Evolutionary conservation across 148 eudicot genomes (phyloP).

Genomic region (Camellia japonica): DNA sequence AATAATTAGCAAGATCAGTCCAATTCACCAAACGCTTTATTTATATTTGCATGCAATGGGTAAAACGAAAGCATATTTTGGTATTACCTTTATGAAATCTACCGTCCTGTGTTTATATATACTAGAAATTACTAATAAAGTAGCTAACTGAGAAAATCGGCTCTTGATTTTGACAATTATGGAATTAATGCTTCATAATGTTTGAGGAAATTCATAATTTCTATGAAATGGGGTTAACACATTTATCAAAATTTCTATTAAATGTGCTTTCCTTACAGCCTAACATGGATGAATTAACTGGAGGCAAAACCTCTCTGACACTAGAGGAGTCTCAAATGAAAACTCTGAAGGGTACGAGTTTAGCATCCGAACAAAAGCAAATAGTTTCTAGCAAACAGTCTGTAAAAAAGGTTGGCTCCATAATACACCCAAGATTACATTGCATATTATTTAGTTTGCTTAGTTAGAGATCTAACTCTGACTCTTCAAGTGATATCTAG

Average conservation of each 20-base stretch:
- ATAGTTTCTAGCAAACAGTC: constrained; percentile 23
- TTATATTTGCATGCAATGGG: neutral
- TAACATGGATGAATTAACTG: constrained; percentile 6
- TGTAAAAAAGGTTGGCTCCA: constrained; percentile 35
- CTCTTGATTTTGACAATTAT: neutral
- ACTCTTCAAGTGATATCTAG: constrained; percentile 27
- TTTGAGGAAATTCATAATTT: neutral
- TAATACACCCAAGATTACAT: constrained; percentile 11
- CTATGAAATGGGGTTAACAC: neutral
- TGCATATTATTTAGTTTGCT: neutral
- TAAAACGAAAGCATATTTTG: neutral
- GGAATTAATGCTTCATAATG: constrained; percentile 10
- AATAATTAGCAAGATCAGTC: neutral
- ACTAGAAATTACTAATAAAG: neutral
- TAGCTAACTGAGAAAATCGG: neutral
- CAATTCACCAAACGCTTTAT: neutral
- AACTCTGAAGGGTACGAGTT: neutral
- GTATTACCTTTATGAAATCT: neutral
- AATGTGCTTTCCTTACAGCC: constrained; percentile 15
- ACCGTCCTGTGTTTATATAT: neutral
- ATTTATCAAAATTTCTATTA: neutral
- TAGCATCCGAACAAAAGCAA: constrained; percentile 26
- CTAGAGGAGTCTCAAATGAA: constrained; percentile 10
- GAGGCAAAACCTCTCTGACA: constrained; percentile 16
- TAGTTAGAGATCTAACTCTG: constrained; percentile 11